These are phyloP conservation scores for Plasmodium inui DNA, from an alignment of 169 alveolate genomes.

Conservation along the genomic window DNA sequence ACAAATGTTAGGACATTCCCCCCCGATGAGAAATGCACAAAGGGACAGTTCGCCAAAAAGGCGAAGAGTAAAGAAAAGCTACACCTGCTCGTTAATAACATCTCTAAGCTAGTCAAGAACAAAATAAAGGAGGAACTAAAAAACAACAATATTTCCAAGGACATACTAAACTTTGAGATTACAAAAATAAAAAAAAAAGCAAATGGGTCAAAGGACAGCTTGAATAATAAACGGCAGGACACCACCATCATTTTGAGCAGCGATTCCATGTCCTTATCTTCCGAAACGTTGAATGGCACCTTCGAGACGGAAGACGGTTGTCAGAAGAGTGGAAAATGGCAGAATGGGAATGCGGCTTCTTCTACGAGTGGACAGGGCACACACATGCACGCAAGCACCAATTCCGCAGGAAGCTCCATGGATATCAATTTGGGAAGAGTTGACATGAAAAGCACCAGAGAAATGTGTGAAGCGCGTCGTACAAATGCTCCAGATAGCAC, in stretches of 20 bases:
- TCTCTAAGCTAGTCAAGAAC: conserved; percentile 51
- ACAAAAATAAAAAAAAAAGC: conserved; percentile 59
- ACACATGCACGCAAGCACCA: background rate
- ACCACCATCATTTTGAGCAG: conserved; percentile 34
- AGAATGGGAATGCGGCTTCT: background rate
- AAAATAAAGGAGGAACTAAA: conserved; percentile 58
- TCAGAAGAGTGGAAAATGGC: background rate
- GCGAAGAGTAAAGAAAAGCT: conserved; percentile 13
- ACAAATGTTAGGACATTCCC: background rate
- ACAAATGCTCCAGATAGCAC: background rate
- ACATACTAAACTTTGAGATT: conserved; percentile 63
- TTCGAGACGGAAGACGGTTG: conserved; percentile 14
- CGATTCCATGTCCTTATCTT: conserved; percentile 32
- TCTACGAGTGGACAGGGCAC: background rate
- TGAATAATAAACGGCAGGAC: conserved; percentile 48
- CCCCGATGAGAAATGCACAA: background rate
- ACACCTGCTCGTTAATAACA: conserved; percentile 34
- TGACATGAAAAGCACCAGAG: background rate
- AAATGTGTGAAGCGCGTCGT: background rate
- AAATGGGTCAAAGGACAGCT: background rate
- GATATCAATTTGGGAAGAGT: background rate
- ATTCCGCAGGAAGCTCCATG: background rate
- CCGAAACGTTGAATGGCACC: conserved; percentile 19
- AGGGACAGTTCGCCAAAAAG: background rate
- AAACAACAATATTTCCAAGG: conserved; percentile 53